Base-by-base conservation (phyloP, 148 eudicot species). In the Pouteria glomerata region DNA sequence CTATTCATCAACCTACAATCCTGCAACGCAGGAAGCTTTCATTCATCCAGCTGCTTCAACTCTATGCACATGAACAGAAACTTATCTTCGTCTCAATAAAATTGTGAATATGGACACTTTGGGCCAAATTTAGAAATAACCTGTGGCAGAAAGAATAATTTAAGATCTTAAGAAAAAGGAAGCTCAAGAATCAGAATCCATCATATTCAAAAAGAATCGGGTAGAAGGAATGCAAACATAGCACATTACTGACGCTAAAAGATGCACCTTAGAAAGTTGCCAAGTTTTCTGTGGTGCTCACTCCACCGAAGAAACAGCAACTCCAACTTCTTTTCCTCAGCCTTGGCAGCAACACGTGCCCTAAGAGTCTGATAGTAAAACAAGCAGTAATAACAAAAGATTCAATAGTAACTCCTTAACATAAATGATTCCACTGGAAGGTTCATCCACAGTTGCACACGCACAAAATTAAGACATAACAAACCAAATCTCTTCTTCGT, bases 31-130 rank as follows among this genome's bases (percentile, higher is more conserved):
- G 79, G 69, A 67, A 72, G 44, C 47, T 69, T 48, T 45, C 30
- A 78, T 65, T 75, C 82, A 85, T 79, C 71, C n/a, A 82, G 80
- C 78, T 66, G 85, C 86, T 80, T 84, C 82, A 85, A 78, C 74
- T 63, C 79, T 83, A 86, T 88, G 89, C 83, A 87, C 87, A 81
- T 82, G 87, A n/a, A 82, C 72, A 80, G 97, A 89, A 87, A 91
- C 98, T 94, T 94, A 94, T 91, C 98, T 91, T 91, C 74, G 89
- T 82, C 96, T 91, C 97, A 87, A 87, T 85, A 89, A 91, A 90
- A 94, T 87, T 91, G 93, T 89, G 93, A 89, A 94, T 94, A 94
- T 89, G 93, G 84, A 94, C 80, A 88, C 96, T 86, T 86, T 80
- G 86, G 93, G 86, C 93, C 97, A 77, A 89, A 89, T 85, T 85